Evolutionary conservation across 495 filamentous ascomycete genomes (phyloP).

Genomic region (Neurospora sp.): DNA sequence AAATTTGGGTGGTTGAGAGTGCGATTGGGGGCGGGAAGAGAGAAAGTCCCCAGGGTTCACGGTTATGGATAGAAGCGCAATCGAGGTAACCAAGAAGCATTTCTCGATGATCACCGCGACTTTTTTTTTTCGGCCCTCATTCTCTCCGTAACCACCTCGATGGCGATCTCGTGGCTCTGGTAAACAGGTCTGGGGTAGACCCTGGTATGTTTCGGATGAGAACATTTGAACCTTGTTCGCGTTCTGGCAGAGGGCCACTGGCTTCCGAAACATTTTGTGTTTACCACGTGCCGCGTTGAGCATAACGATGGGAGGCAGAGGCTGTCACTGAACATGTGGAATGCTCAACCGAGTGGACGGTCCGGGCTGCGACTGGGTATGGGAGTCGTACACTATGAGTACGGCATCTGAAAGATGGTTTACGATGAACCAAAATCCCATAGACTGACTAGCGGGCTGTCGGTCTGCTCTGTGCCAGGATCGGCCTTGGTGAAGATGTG

Average conservation of each 20-base stretch:
- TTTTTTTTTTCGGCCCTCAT: not conserved
- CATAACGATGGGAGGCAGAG: not conserved
- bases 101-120: not conserved
- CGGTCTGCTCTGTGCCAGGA: conserved; percentile 26
- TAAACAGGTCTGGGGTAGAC: not conserved
- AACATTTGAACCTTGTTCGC: not conserved
- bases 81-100: not conserved
- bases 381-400: not conserved
- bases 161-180: not conserved
- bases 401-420: not conserved
- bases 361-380: conserved; percentile 8
- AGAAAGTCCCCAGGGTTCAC: not conserved
- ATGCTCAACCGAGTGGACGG: not conserved
- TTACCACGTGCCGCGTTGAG: conserved; percentile 5
- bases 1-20: not conserved
- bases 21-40: not conserved
- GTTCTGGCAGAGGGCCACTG: not conserved
- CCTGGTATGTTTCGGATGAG: not conserved
- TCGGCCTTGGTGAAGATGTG: conserved; percentile 60
- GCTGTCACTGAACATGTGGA: not conserved
- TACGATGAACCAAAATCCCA: conserved; percentile 41
- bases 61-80: not conserved
- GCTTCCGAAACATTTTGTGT: conserved; percentile 5
- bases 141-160: not conserved
- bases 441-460: conserved; percentile 42